Evolutionary conservation across 768 basidiomycete genomes (phyloP).

Genomic region (Myochromella boudieri): DNA sequence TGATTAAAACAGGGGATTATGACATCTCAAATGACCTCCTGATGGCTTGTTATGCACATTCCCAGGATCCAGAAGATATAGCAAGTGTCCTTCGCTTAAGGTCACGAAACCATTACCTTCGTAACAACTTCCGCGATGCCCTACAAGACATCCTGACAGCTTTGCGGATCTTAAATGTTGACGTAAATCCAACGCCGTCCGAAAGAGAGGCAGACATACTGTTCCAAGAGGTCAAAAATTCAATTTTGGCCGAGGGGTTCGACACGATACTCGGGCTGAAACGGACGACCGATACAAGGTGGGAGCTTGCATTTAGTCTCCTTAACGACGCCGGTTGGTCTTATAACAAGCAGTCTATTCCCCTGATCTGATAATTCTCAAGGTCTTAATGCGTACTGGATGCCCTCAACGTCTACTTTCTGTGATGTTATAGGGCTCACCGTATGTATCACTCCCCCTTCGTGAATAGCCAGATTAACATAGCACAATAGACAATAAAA

Average conservation of each 20-base stretch:
- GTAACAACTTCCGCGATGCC: slow-evolving; percentile 54
- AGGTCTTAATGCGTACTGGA: slow-evolving; percentile 77
- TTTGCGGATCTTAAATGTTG: slow-evolving; percentile 60
- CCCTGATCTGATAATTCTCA: not conserved
- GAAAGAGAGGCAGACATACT: slow-evolving; percentile 56
- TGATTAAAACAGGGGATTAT: slow-evolving; percentile 45
- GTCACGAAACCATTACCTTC: slow-evolving; percentile 64
- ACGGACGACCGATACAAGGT: slow-evolving; percentile 55
- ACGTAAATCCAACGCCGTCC: slow-evolving; percentile 53
- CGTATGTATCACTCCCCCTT: slow-evolving; percentile 34
- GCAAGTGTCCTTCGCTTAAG: slow-evolving; percentile 57
- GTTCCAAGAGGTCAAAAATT: slow-evolving; percentile 71
- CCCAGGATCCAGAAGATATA: slow-evolving; percentile 51
- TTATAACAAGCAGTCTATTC: not conserved
- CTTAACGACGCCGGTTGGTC: slow-evolving; percentile 66
- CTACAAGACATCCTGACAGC: slow-evolving; percentile 59
- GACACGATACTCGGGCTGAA: slow-evolving; percentile 66
- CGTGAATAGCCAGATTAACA: not conserved
- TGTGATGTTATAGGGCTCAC: slow-evolving; percentile 66
- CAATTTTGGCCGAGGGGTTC: slow-evolving; percentile 68
- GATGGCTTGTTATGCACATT: slow-evolving; percentile 51
- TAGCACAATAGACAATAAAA: slow-evolving; percentile 52
- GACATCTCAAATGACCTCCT: slow-evolving; percentile 51
- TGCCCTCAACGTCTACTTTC: slow-evolving; percentile 51
- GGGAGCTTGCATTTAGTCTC: slow-evolving; percentile 62